phyloP scores from a whole-genome alignment of 495 filamentous ascomycete species.

The Pyrenopolyporus hunteri region DNA sequence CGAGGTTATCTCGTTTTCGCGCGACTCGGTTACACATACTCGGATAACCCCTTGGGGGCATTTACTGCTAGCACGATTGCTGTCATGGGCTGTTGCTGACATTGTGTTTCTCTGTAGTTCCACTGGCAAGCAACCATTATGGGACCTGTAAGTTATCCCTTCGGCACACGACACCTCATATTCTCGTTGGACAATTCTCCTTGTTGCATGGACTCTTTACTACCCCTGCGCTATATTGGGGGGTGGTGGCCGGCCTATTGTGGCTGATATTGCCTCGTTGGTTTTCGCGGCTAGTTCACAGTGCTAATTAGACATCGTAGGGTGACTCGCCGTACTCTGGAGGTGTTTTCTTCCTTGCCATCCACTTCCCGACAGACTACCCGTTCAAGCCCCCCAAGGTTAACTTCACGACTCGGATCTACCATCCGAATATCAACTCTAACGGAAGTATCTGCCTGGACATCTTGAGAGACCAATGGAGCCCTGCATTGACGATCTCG shows the following conservation, averaged over 20 bases:
- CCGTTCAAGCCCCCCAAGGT: slow-evolving; percentile 99
- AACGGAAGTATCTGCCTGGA: slow-evolving; percentile 99
- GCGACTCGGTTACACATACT: slow-evolving; percentile 17
- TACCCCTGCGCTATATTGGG: no score
- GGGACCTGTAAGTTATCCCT: slow-evolving; percentile 84
- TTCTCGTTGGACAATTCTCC: no score
- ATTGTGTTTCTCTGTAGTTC: slow-evolving; percentile 64
- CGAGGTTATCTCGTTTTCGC: slow-evolving; percentile 5
- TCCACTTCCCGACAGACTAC: slow-evolving; percentile 99
- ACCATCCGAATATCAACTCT: slow-evolving; percentile 99
- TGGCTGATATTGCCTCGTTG: background rate
- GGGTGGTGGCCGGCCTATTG: background rate
- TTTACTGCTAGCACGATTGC: background rate
- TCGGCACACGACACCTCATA: no score
- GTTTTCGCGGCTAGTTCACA: background rate
- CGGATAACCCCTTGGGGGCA: background rate
- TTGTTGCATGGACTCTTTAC: no score
- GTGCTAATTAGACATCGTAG: slow-evolving; percentile 54
- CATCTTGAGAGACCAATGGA: slow-evolving; percentile 98
- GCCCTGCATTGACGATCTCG: slow-evolving; percentile 95
- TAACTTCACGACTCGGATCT: slow-evolving; percentile 99
- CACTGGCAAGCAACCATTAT: slow-evolving; percentile 99
- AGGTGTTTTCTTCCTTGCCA: slow-evolving; percentile 97
- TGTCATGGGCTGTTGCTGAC: slow-evolving; percentile 44
- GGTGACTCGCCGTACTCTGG: slow-evolving; percentile 95